phyloP scores from a whole-genome alignment of 2,329 filamentous ascomycete species.

The Xylariaceae sp. region DNA sequence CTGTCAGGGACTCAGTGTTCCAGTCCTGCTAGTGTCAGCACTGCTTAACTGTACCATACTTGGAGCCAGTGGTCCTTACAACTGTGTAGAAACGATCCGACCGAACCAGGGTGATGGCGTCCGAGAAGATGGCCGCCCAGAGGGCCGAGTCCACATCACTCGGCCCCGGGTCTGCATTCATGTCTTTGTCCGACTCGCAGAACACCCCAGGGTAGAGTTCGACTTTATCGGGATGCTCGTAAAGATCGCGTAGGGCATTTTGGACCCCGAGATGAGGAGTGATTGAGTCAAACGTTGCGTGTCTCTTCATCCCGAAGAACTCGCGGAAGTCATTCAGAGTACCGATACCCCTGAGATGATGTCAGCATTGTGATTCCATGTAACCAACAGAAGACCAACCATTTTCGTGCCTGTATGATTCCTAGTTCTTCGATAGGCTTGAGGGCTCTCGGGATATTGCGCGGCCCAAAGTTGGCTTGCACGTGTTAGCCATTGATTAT shows the following conservation, averaged over 20 bases:
- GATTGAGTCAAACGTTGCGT: conserved; percentile 75
- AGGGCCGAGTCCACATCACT: conserved; percentile 64
- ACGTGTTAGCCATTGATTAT: no score
- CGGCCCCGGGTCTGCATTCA: no score
- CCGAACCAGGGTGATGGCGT: conserved; percentile 70
- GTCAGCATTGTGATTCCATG: no score
- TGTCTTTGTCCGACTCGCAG: conserved; percentile 64
- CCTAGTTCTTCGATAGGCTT: conserved; percentile 72
- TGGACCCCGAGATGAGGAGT: conserved; percentile 68
- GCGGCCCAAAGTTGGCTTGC: conserved; percentile 22
- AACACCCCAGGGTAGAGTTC: conserved; percentile 76
- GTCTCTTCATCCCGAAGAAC: conserved; percentile 69
- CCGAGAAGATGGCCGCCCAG: conserved; percentile 50
- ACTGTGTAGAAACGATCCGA: conserved; percentile 72
- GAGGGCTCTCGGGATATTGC: conserved; percentile 67
- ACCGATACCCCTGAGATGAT: no score
- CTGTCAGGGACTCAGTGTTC: conserved; percentile 65
- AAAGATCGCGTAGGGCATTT: conserved; percentile 57
- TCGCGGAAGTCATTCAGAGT: conserved; percentile 80
- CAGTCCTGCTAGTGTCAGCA: no score
- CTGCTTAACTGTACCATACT: no score
- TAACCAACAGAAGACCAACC: conserved; percentile 71
- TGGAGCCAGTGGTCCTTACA: no score
- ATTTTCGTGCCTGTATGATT: conserved; percentile 67
- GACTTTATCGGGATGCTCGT: conserved; percentile 71